These are phyloP conservation scores for Eucalyptus leucophloia DNA, from an alignment of 345 rosid genomes.

Conservation along the genomic window DNA sequence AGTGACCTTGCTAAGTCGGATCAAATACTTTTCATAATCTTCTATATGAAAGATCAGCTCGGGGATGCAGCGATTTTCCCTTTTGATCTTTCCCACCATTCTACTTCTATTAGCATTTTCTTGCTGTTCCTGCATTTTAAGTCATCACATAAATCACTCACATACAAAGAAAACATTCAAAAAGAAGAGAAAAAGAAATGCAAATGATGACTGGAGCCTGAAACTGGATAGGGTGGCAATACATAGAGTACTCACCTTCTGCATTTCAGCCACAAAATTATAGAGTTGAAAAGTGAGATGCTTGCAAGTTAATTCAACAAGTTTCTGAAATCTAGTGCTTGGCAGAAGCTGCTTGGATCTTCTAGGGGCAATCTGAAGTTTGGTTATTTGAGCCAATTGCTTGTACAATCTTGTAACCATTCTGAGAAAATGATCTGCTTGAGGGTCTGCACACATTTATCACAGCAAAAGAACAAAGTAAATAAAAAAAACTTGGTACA, in stretches of 20 bases:
- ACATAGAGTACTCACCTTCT: conserved; percentile 21
- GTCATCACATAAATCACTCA: background rate
- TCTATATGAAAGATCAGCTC: conserved; percentile 78
- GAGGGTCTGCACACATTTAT: conserved; percentile 34
- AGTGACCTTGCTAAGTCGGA: conserved; percentile 62
- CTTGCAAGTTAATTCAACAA: conserved; percentile 70
- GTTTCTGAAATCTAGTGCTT: conserved; percentile 55
- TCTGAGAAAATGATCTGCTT: conserved; percentile 59
- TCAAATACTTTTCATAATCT: conserved; percentile 66
- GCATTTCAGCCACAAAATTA: conserved; percentile 57
- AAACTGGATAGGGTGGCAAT: background rate
- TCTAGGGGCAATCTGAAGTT: conserved; percentile 57
- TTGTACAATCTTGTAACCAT: conserved; percentile 51
- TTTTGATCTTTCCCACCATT: conserved; percentile 58
- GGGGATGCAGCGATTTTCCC: conserved; percentile 85
- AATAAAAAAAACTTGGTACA: background rate
- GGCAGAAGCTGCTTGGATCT: conserved; percentile 74
- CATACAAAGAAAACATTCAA: background rate
- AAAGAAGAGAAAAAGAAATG: background rate
- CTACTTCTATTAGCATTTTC: conserved; percentile 40
- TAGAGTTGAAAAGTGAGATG: conserved; percentile 62
- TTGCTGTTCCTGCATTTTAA: conserved; percentile 45
- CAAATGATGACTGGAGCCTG: background rate
- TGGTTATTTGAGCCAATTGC: conserved; percentile 67
- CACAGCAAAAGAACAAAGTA: background rate